A percentile compares a stretch with the other conserved stretches of the same genome.
Conservation (phyloP, 2,329 filamentous ascomycete genomes). For the Didymellaceae sp. region DNA sequence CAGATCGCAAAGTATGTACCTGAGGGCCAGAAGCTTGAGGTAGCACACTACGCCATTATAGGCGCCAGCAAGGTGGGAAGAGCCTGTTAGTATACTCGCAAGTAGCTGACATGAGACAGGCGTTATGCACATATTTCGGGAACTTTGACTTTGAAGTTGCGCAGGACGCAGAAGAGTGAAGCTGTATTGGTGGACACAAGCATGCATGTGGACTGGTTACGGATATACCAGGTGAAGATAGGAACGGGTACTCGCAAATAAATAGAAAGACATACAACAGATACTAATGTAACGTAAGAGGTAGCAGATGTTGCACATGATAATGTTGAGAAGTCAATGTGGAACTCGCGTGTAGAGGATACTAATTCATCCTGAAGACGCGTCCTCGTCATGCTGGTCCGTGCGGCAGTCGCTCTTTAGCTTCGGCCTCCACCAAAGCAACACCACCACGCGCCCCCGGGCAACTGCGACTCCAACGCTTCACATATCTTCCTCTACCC, state of each 20-base stretch:
- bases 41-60: slow-evolving; percentile 83
- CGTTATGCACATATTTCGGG: slow-evolving; percentile 66
- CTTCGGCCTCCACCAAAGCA: slow-evolving; percentile 15
- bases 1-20: slow-evolving; percentile 46
- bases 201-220: too few species aligned
- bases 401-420: slow-evolving; percentile 1
- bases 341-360: neutral
- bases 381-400: slow-evolving; percentile 1
- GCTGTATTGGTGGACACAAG: too few species aligned
- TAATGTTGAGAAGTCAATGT: too few species aligned
- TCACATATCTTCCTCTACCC: neutral
- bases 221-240: too few species aligned
- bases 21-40: slow-evolving; percentile 44
- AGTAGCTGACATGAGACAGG: slow-evolving; percentile 41
- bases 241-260: too few species aligned
- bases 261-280: too few species aligned
- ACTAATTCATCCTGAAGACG: neutral
- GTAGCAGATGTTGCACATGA: too few species aligned
- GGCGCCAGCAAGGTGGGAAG: slow-evolving; percentile 79
- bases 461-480: slow-evolving; percentile 16
- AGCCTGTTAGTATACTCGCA: neutral
- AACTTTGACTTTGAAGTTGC: slow-evolving; percentile 52
- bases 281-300: too few species aligned
- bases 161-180: slow-evolving; percentile 18
- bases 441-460: slow-evolving; percentile 18